A percentile compares a stretch with the other conserved stretches of the same genome.
phyloP scores from a whole-genome alignment of 441 rosid genomes.

The Flueggea neowawraea region DNA sequence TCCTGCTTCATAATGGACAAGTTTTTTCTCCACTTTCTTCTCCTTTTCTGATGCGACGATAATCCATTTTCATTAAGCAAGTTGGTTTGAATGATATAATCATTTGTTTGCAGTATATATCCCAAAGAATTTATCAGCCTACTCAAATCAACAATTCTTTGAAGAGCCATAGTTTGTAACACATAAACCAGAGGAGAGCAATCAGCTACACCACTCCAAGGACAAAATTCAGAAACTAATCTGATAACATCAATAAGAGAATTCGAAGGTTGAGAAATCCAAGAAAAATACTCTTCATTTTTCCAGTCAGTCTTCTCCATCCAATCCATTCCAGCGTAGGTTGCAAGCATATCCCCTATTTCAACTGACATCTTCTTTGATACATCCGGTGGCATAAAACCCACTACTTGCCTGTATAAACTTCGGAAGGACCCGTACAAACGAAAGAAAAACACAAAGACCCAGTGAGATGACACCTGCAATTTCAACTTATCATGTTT shows the following conservation, averaged over 20 bases:
- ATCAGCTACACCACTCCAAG: constrained; percentile 38
- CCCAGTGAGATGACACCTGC: constrained; percentile 48
- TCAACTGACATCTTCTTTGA: constrained; percentile 51
- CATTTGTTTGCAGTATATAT: constrained; percentile 52
- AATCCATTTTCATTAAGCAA: constrained; percentile 34
- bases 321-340: constrained; percentile 63
- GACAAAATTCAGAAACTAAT: constrained; percentile 45
- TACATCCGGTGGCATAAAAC: constrained; percentile 62
- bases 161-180: constrained; percentile 65
- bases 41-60: constrained; percentile 24
- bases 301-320: constrained; percentile 64
- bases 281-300: constrained; percentile 73
- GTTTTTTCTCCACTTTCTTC: constrained; percentile 45
- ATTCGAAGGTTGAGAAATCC: constrained; percentile 60
- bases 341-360: constrained; percentile 48
- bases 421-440: constrained; percentile 73
- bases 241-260: constrained; percentile 63
- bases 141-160: constrained; percentile 90
- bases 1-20: constrained; percentile 56
- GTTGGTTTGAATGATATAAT: constrained; percentile 33
- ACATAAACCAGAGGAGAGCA: constrained; percentile 53
- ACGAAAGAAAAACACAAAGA: constrained; percentile 66
- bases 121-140: constrained; percentile 63
- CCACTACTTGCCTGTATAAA: constrained; percentile 65
- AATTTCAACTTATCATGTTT: constrained; percentile 19